Percentiles rank a stretch among this genome's conserved stretches.
These are phyloP conservation scores for Juglanconis juglandina DNA, from an alignment of 2,329 filamentous ascomycete species.

Conservation along the genomic window DNA sequence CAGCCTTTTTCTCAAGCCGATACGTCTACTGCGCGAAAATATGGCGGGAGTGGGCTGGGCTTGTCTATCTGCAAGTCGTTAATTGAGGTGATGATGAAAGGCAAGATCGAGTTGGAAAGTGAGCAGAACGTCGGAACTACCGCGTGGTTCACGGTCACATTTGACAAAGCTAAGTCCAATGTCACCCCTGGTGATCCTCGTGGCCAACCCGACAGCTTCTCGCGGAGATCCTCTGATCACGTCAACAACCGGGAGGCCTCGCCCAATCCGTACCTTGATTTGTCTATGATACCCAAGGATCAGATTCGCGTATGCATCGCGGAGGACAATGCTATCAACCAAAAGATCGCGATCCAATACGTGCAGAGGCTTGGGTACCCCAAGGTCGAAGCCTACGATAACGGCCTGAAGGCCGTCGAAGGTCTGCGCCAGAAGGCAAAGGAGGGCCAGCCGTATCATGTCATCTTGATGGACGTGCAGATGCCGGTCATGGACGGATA, in stretches of 20 bases:
- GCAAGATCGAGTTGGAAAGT: conserved; percentile 78
- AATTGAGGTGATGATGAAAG: conserved; percentile 88
- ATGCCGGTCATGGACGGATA: conserved; percentile 95
- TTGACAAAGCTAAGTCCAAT: conserved; percentile 72
- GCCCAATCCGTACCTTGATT: conserved; percentile 54
- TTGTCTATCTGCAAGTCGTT: conserved; percentile 93
- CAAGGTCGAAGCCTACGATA: conserved; percentile 80
- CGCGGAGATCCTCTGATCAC: conserved; percentile 19
- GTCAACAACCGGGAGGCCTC: conserved; percentile 34
- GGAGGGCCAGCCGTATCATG: conserved; percentile 76
- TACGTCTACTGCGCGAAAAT: conserved; percentile 83
- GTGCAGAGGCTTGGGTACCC: conserved; percentile 81
- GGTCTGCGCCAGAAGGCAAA: conserved; percentile 71
- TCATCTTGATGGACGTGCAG: conserved; percentile 93
- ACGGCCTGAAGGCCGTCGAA: conserved; percentile 83
- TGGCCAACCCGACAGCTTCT: conserved; percentile 15
- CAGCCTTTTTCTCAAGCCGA: conserved; percentile 91
- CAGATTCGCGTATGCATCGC: conserved; percentile 87
- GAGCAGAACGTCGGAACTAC: conserved; percentile 67
- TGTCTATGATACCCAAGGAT: conserved; percentile 71
- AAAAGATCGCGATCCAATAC: conserved; percentile 89
- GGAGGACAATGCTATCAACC: conserved; percentile 92
- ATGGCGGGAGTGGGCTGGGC: conserved; percentile 86
- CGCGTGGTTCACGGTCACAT: conserved; percentile 77
- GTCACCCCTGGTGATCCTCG: conserved; percentile 51